A percentile compares a stretch with the other conserved stretches of the same genome.
Evolutionary conservation across 371 early-diverging fungal genomes (phyloP).

Genomic region (Coemansia sp.): DNA sequence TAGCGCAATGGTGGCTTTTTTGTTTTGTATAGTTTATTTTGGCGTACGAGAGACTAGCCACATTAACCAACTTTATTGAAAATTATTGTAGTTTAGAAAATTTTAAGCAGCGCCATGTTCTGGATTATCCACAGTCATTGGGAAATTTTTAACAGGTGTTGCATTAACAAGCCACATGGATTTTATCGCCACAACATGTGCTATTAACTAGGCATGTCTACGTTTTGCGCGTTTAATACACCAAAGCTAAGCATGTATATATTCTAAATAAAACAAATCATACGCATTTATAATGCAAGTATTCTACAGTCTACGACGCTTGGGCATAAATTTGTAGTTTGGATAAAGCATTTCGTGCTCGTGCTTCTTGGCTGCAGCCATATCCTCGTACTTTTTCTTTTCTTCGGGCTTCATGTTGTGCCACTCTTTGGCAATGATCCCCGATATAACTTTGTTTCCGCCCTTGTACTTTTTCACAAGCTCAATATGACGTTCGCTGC

Average conservation of each 20-base stretch:
- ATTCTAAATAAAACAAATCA: neutral
- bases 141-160: no score
- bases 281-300: slow-evolving; percentile 14
- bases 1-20: neutral
- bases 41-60: no score
- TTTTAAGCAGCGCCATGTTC: no score
- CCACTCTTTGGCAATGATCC: slow-evolving; percentile 45
- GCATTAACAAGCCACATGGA: no score
- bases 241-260: neutral
- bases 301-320: slow-evolving; percentile 49
- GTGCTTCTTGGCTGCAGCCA: slow-evolving; percentile 47
- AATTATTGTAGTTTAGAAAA: no score
- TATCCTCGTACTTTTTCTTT: slow-evolving; percentile 32
- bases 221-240: neutral
- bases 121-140: no score
- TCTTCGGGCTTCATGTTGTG: slow-evolving; percentile 24
- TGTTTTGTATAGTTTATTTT: neutral
- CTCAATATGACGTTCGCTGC: slow-evolving; percentile 44
- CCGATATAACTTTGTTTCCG: slow-evolving; percentile 48
- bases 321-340: slow-evolving; percentile 64
- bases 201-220: no score
- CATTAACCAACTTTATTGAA: no score
- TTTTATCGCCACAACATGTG: no score
- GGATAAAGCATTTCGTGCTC: slow-evolving; percentile 64
- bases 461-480: slow-evolving; percentile 37